A percentile compares a stretch with the other conserved stretches of the same genome.
These are phyloP conservation scores for Streptanthus diversifolius DNA, from an alignment of 345 rosid species.

Conservation along the genomic window DNA sequence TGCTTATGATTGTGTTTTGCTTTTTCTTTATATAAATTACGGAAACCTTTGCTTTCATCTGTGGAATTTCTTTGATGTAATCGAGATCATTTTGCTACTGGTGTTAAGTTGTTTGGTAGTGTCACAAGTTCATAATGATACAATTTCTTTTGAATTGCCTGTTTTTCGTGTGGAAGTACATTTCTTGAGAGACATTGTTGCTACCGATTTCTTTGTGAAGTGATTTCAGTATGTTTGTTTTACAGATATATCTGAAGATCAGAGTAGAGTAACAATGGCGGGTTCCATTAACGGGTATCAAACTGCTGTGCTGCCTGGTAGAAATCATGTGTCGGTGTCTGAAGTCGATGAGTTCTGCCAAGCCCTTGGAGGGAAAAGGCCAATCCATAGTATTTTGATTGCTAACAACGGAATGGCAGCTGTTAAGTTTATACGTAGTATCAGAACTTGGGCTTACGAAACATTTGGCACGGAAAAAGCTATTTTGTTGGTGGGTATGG, in stretches of 20 bases:
- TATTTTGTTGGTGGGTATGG: conserved; percentile 95
- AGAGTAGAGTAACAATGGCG: conserved; percentile 46
- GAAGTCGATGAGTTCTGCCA: conserved; percentile 77
- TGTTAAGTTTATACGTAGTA: conserved; percentile 93
- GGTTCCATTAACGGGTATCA: conserved; percentile 50
- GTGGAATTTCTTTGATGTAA: background rate
- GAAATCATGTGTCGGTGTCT: conserved; percentile 55
- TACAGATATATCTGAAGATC: conserved; percentile 62
- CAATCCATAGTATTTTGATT: conserved; percentile 86
- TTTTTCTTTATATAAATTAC: background rate
- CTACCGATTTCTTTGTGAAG: background rate
- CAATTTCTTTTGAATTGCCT: background rate
- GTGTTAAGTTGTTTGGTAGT: too few species aligned
- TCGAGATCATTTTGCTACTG: background rate
- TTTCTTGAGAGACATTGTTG: background rate
- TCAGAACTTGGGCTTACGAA: conserved; percentile 98
- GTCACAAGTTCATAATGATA: background rate
- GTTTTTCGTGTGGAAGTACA: background rate
- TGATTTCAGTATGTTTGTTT: conserved; percentile 10
- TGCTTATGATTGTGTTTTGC: conserved; percentile 10
- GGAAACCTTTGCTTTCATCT: conserved; percentile 1
- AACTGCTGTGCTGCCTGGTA: conserved; percentile 49
- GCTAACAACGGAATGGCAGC: conserved; percentile 99
- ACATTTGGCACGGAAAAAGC: conserved; percentile 97
- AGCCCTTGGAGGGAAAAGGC: conserved; percentile 80